A percentile compares a stretch with the other conserved stretches of the same genome.
These are phyloP conservation scores for Acer saccharum DNA, from an alignment of 345 rosid species.

Conservation along the genomic window DNA sequence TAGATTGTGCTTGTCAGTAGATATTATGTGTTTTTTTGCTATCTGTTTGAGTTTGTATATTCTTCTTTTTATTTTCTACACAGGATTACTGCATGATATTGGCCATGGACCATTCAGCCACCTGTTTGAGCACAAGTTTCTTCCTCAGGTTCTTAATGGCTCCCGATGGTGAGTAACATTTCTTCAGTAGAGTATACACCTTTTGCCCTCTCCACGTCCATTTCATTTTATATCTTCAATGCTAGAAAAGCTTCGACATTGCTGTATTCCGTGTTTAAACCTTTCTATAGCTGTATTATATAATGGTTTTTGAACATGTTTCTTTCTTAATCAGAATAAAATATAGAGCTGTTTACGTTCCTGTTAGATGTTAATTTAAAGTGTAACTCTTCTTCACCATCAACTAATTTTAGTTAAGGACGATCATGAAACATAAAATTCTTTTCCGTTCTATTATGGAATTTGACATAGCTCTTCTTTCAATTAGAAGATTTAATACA, in stretches of 20 bases:
- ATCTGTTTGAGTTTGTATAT: not conserved
- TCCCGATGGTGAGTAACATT: constrained; percentile 42
- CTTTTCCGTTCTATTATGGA: not conserved
- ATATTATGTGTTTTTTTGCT: not conserved
- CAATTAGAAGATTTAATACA: not conserved
- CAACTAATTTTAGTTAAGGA: not conserved
- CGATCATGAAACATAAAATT: constrained; percentile 5
- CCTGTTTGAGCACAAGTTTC: constrained; percentile 65
- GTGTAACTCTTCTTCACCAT: not conserved
- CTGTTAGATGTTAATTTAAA: not conserved
- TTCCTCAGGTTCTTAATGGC: constrained; percentile 50
- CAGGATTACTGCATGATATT: constrained; percentile 76
- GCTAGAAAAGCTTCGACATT: not conserved
- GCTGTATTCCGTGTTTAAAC: not conserved
- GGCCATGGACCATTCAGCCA: constrained; percentile 87
- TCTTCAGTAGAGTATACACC: not conserved
- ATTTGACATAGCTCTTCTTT: not conserved
- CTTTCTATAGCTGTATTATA: not conserved
- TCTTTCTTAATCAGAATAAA: not conserved
- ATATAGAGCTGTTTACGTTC: not conserved
- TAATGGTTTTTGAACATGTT: not conserved
- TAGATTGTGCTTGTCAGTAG: not conserved
- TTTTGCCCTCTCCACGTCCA: not conserved
- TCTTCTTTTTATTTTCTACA: constrained; percentile 12
- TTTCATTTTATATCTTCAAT: not conserved